Base-by-base conservation (phyloP, 2,329 filamentous ascomycete genomes). In the Aureobasidium sp. region DNA sequence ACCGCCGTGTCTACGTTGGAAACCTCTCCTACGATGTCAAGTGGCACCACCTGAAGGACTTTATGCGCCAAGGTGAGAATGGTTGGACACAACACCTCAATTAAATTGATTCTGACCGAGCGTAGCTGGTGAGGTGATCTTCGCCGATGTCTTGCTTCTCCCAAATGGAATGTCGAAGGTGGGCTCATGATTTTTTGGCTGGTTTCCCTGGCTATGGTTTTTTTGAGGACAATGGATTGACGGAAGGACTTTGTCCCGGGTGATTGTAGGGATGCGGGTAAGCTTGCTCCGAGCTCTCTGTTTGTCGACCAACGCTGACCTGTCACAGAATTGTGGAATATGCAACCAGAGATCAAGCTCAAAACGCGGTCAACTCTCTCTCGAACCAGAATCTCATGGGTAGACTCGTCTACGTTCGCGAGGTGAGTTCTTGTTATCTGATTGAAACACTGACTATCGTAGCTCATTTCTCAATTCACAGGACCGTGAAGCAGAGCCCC, bases 151-250 rank as follows among this genome's bases (percentile, higher is more conserved):
- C 76, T 87, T 99, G 80, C 84, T 96, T 79, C 91, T 99, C 88
- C 94, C 94, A 75, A 99, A 99, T 85, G 94, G 94, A 92, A 99
- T 99, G 94, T 97, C 93, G 90, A 99, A 99, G 93, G 93, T 97
- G 92, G 91, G 90, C 91, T 86, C 82, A 84, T 92, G 88, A 89
- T 51, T 60, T 86, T 87, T 85, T 87, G 88, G 88, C 86, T 90
- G 90, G 89, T 87, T 81, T 82, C 81, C 80, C 76, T 79, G 80
- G 80, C 81, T 81, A 86, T 83, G 83, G 78, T 80, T 80, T 75
- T 74, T 70, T 75, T 88, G 86, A 88, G 91, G 90, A 94, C 84
- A 87, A 90, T 94, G 90, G 91, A 89, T 96, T 97, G 92, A 96
- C 93, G 93, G 92, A 88, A 90, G 91, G 90, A 87, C 88, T 73